These are phyloP conservation scores for Vicia sativa DNA, from an alignment of 306 rosid genomes.

Conservation along the genomic window DNA sequence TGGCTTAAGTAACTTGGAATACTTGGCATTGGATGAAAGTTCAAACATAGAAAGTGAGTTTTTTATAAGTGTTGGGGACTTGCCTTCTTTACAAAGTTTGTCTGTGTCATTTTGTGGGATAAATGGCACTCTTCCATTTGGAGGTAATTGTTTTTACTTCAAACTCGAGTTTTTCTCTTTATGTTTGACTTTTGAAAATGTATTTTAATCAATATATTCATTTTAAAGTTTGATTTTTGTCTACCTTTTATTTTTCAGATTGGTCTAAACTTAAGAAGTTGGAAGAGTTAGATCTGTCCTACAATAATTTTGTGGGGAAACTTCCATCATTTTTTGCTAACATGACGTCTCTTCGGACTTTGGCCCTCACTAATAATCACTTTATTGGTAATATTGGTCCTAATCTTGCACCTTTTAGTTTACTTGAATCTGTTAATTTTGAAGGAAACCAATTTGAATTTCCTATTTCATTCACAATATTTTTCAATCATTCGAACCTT, in stretches of 20 bases:
- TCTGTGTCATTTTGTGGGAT: not conserved
- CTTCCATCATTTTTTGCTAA: constrained; percentile 29
- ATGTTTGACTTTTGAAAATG: not conserved
- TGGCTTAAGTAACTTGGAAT: constrained; percentile 10
- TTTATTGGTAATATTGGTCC: constrained; percentile 5
- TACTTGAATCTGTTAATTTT: constrained; percentile 27
- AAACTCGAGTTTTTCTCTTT: not conserved
- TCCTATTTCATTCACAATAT: constrained; percentile 5
- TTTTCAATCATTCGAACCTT: constrained; percentile 9
- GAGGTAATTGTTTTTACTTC: not conserved
- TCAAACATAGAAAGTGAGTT: not conserved
- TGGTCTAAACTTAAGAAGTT: constrained; percentile 17
- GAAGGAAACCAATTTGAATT: not conserved
- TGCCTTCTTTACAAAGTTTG: constrained; percentile 29
- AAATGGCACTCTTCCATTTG: not conserved
- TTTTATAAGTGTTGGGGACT: constrained; percentile 23
- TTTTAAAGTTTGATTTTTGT: not conserved
- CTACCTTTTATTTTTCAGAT: constrained; percentile 2
- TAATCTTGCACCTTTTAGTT: constrained; percentile 17
- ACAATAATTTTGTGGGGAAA: not conserved
- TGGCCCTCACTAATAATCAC: not conserved
- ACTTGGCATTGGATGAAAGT: not conserved
- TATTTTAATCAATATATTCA: not conserved
- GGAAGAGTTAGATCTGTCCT: not conserved
- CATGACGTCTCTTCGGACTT: constrained; percentile 8